phyloP scores from a whole-genome alignment of 208 protist genomes.

The Angomonas deanei region DNA sequence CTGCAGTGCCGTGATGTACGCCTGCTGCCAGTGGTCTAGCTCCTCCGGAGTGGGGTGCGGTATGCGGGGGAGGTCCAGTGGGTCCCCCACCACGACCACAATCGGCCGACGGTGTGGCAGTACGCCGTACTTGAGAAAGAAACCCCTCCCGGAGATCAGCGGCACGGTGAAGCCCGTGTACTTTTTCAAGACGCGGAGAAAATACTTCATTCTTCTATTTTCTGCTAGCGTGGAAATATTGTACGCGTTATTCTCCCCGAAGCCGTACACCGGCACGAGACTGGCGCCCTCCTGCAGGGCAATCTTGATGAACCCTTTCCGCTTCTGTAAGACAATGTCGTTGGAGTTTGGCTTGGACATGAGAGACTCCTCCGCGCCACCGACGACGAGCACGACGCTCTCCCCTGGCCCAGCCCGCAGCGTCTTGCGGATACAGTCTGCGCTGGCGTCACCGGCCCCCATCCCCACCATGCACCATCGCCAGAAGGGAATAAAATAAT shows the following conservation, averaged over 20 bases:
- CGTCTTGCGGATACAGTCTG: conserved; percentile 53
- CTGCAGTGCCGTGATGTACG: conserved; percentile 70
- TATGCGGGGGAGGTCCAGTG: conserved; percentile 62
- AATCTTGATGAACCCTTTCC: conserved; percentile 86
- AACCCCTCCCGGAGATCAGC: conserved; percentile 65
- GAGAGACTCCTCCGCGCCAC: conserved; percentile 74
- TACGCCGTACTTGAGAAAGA: conserved; percentile 66
- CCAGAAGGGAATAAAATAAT: conserved; percentile 87
- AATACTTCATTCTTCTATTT: conserved; percentile 20
- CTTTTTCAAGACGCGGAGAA: conserved; percentile 27
- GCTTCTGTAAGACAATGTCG: conserved; percentile 58
- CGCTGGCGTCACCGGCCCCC: conserved; percentile 80
- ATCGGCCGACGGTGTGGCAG: conserved; percentile 75
- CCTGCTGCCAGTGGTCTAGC: conserved; percentile 59
- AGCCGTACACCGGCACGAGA: conserved; percentile 82
- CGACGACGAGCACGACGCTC: conserved; percentile 79
- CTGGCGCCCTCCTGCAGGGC: conserved; percentile 69
- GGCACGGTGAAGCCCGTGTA: conserved; percentile 60
- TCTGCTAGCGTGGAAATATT: conserved; percentile 25
- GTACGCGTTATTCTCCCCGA: conserved; percentile 88
- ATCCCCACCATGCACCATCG: conserved; percentile 52
- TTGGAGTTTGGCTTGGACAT: conserved; percentile 64
- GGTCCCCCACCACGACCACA: conserved; percentile 74
- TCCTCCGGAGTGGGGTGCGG: conserved; percentile 55
- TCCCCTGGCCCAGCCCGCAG: conserved; percentile 68